A percentile compares a stretch with the other conserved stretches of the same genome.
Conservation (phyloP, 208 protist species). For the Herpetomonas tarakana region DNA sequence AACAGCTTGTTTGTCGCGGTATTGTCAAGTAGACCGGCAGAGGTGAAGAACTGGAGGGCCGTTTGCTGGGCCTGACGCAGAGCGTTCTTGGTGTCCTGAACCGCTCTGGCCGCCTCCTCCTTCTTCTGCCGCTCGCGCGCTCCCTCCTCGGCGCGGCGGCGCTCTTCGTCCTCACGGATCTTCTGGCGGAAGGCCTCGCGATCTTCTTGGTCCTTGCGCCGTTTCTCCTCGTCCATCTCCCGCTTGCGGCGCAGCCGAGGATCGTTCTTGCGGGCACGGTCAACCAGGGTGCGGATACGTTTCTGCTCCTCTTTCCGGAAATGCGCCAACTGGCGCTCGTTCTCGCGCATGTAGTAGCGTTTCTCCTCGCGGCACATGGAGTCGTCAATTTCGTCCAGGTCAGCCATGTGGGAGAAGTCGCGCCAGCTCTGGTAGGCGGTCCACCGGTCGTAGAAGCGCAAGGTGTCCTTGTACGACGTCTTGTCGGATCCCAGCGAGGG, state of each 20-base stretch:
- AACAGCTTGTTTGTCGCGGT: constrained; percentile 79
- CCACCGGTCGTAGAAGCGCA: constrained; percentile 96
- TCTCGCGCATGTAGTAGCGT: constrained; percentile 96
- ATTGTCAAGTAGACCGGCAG: constrained; percentile 51
- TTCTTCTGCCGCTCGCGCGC: constrained; percentile 26
- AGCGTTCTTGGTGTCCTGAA: constrained; percentile 37
- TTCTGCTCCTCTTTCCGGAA: constrained; percentile 87
- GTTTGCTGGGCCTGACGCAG: constrained; percentile 49
- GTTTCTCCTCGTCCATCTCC: constrained; percentile 70
- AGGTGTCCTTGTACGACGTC: constrained; percentile 66
- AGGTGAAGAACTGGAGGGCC: constrained; percentile 42
- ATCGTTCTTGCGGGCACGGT: constrained; percentile 90
- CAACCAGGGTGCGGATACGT: constrained; percentile 87
- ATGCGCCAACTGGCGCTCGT: constrained; percentile 86
- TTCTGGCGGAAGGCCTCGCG: constrained; percentile 71
- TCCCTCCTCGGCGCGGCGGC: constrained; percentile 43
- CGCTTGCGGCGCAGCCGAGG: constrained; percentile 87
- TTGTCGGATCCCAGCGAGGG: constrained; percentile 76
- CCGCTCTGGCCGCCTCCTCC: constrained; percentile 22
- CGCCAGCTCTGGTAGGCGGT: constrained; percentile 93
- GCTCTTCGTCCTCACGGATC: constrained; percentile 59
- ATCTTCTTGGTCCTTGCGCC: constrained; percentile 52
- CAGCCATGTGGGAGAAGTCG: constrained; percentile 94
- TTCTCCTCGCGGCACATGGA: constrained; percentile 95
- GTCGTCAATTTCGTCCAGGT: constrained; percentile 92